Conservation (phyloP, 495 filamentous ascomycete species). For the Penicillium bovifimosum region DNA sequence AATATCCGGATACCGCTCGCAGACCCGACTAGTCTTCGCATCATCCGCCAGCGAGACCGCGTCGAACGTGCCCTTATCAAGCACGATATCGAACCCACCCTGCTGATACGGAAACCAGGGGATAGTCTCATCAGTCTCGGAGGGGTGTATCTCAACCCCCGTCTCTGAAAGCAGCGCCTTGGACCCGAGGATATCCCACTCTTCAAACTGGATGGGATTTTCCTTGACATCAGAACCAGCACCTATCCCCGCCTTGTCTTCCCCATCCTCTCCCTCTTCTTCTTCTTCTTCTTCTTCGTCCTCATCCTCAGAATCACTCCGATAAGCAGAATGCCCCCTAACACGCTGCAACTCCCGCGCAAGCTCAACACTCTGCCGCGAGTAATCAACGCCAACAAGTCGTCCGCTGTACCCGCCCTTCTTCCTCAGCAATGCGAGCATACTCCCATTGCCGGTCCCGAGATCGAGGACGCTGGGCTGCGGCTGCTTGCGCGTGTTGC, state of each 20-base stretch:
- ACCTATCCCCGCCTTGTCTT: slow-evolving; percentile 5
- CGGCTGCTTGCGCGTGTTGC: slow-evolving; percentile 17
- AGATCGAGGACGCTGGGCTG: slow-evolving; percentile 60
- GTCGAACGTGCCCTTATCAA: slow-evolving; percentile 98
- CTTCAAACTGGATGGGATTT: slow-evolving; percentile 52
- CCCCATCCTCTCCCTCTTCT: slow-evolving; percentile 4
- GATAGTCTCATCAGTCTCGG: slow-evolving; percentile 10
- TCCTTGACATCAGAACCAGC: background rate
- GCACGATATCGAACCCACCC: slow-evolving; percentile 72
- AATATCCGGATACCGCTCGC: slow-evolving; percentile 66
- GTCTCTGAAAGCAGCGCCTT: slow-evolving; percentile 30
- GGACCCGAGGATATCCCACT: slow-evolving; percentile 68
- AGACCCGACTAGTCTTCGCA: slow-evolving; percentile 44
- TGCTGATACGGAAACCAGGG: slow-evolving; percentile 29
- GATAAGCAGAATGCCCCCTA: slow-evolving; percentile 38
- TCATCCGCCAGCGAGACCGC: slow-evolving; percentile 73
- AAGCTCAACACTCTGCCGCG: slow-evolving; percentile 61
- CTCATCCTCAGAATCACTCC: slow-evolving; percentile 29
- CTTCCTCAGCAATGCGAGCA: slow-evolving; percentile 69
- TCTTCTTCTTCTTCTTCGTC: slow-evolving; percentile 30
- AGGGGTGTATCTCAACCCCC: slow-evolving; percentile 8
- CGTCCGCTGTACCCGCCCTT: slow-evolving; percentile 50
- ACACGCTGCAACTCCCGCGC: slow-evolving; percentile 48
- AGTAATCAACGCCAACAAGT: slow-evolving; percentile 89
- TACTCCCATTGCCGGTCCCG: slow-evolving; percentile 87